phyloP scores from a whole-genome alignment of 306 rosid species.

The cucumber (Cucumis sativus) region DNA sequence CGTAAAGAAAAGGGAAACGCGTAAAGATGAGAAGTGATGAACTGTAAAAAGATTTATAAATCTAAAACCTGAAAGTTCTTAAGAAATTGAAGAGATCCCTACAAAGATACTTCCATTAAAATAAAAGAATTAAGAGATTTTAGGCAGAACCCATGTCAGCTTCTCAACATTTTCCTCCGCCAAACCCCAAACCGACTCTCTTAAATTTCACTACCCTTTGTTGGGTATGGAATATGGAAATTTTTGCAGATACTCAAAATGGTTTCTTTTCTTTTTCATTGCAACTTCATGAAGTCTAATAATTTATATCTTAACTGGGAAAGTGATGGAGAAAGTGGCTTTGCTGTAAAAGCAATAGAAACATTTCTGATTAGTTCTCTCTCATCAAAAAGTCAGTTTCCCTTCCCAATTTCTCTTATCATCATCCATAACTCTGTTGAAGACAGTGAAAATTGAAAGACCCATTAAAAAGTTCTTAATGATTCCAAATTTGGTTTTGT shows the following conservation, averaged over 20 bases:
- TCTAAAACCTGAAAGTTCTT: conserved; percentile 24
- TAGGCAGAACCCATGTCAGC: background rate
- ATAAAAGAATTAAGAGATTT: background rate
- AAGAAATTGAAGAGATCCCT: background rate
- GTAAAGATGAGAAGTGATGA: conserved; percentile 66
- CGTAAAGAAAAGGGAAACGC: conserved; percentile 43
- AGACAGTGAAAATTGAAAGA: background rate
- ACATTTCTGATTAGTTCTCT: background rate
- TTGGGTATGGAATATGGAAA: background rate
- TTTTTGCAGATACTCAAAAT: background rate
- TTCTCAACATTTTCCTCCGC: background rate
- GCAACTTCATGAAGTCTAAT: background rate
- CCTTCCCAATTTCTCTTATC: background rate
- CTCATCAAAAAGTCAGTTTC: conserved; percentile 2
- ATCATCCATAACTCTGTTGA: background rate
- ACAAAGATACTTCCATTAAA: conserved; percentile 2
- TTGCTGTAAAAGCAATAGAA: conserved; percentile 10
- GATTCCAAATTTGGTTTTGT: background rate
- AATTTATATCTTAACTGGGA: background rate
- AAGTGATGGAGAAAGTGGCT: conserved; percentile 8
- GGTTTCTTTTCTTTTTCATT: background rate
- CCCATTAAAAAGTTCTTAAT: background rate
- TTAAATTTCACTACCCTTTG: background rate
- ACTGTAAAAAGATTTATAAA: conserved; percentile 50
- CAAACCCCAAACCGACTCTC: background rate